These are phyloP conservation scores for Oryza coarctata DNA, from an alignment of 176 grass and related monocot species.

Conservation along the genomic window DNA sequence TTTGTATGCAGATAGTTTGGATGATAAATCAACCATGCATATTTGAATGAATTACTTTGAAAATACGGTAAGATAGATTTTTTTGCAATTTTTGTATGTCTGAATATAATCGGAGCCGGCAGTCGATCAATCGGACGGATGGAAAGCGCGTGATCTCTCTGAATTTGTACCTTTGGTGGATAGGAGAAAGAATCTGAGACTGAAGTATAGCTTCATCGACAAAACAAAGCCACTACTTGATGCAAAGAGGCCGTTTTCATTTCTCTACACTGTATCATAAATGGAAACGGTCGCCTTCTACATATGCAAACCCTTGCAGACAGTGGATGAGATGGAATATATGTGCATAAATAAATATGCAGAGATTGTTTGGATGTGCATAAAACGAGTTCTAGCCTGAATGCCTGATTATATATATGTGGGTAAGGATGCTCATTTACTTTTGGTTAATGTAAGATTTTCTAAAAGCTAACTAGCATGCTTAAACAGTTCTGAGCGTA, in stretches of 20 bases:
- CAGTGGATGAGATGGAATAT: background rate
- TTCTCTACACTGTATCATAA: slow-evolving; percentile 39
- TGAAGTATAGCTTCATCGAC: background rate
- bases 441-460: slow-evolving; percentile 21
- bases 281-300: slow-evolving; percentile 34
- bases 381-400: background rate
- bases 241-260: slow-evolving; percentile 36
- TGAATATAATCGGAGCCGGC: background rate
- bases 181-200: background rate
- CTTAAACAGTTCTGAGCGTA: slow-evolving; percentile 45
- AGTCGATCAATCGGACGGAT: background rate
- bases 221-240: slow-evolving; percentile 21
- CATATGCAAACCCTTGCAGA: slow-evolving; percentile 6
- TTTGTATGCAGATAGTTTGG: background rate
- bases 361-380: background rate
- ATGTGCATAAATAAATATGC: background rate
- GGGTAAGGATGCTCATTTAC: slow-evolving; percentile 31
- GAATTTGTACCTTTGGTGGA: slow-evolving; percentile 1
- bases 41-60: background rate
- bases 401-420: background rate
- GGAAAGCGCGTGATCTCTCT: background rate
- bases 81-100: background rate
- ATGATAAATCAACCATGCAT: background rate
- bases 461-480: slow-evolving; percentile 56
- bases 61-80: background rate